Base-by-base conservation (phyloP, 2,329 filamentous ascomycete species). In the Sordariomycetes sp. region DNA sequence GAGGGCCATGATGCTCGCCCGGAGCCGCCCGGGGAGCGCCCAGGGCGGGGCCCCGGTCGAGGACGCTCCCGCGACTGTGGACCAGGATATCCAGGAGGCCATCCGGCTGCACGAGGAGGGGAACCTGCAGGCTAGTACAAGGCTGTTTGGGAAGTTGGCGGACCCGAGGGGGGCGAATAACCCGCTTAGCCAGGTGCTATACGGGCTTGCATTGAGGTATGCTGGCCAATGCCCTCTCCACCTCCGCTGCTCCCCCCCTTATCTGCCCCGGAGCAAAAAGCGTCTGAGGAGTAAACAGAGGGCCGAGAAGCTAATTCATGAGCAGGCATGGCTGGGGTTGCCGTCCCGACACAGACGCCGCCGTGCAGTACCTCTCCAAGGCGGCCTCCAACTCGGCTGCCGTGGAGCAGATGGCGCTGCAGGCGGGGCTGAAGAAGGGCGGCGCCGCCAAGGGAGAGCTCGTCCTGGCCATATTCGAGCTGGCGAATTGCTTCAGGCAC, bases 361-460 rank as follows among this genome's bases (percentile, higher is more conserved):
- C 91, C 35, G 83, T 97, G 57, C 85, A 81, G 61, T 97, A 92
- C 72, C 85, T 99, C 50, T 90, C 89, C 22, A 85, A 88, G 34
- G 94, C 94, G 54, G 94, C 94, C 5, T 88, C 89, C 52, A 97
- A 96, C 72, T 90, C 91, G 25, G 94, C 93, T 25, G 81, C 84
- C 50, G 84, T 99, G 58, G 94, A 99, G 75, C 82, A 88, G 57
- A 78, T 91, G 65, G 94, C 94, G 34, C 82, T 97, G 24, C 79
- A 87, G 64, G 89, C 92, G 10, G 94, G 93, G 18, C 83, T 95
- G 72, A 94, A 90, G 73, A 96, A 94, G 72, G 94, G 94, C 57
- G 94, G 94, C 61, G 87, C 89, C 16, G 93, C 93, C 52, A 99
- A 97, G 74, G 94, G 94, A 60, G 94, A 99, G 77, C 81, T 99